These are phyloP conservation scores for Martiniozyma asiatica DNA, from an alignment of 1,139 yeast genomes.

Conservation along the genomic window DNA sequence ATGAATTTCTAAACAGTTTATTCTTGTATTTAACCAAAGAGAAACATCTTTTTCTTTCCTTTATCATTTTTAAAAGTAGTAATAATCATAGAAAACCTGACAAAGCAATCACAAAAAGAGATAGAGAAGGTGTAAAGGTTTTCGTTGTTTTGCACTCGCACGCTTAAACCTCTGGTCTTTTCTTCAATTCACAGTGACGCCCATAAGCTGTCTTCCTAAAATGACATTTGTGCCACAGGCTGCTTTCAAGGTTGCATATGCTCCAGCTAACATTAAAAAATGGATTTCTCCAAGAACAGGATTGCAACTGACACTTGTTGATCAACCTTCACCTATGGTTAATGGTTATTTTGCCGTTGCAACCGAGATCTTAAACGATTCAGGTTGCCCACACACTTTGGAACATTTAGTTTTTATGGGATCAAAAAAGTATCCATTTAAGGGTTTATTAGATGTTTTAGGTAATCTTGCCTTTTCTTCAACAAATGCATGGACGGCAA, in stretches of 20 bases:
- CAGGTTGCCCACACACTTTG: constrained; percentile 92
- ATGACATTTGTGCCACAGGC: constrained; percentile 38
- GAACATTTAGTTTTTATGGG: constrained; percentile 97
- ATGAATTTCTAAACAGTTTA: too few species aligned
- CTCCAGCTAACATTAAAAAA: constrained; percentile 51
- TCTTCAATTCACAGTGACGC: too few species aligned
- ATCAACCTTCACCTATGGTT: constrained; percentile 81
- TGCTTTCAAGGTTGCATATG: constrained; percentile 46
- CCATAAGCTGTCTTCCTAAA: constrained; percentile 13
- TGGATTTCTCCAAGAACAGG: constrained; percentile 76
- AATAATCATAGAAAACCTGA: too few species aligned
- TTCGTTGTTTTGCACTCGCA: too few species aligned
- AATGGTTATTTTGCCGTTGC: constrained; percentile 93
- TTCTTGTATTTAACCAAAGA: too few species aligned
- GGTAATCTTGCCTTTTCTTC: constrained; percentile 78
- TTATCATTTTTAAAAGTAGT: too few species aligned
- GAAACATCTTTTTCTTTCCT: too few species aligned
- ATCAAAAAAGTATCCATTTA: constrained; percentile 76
- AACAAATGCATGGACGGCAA: constrained; percentile 96
- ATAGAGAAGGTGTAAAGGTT: too few species aligned
- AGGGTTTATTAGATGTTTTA: constrained; percentile 77
- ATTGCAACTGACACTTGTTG: constrained; percentile 61
- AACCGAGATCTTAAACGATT: constrained; percentile 75
- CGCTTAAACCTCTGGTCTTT: too few species aligned
- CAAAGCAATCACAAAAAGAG: too few species aligned